Evolutionary conservation across 139 green algal species (phyloP).

Genomic region (Spirogloea muscicola): DNA sequence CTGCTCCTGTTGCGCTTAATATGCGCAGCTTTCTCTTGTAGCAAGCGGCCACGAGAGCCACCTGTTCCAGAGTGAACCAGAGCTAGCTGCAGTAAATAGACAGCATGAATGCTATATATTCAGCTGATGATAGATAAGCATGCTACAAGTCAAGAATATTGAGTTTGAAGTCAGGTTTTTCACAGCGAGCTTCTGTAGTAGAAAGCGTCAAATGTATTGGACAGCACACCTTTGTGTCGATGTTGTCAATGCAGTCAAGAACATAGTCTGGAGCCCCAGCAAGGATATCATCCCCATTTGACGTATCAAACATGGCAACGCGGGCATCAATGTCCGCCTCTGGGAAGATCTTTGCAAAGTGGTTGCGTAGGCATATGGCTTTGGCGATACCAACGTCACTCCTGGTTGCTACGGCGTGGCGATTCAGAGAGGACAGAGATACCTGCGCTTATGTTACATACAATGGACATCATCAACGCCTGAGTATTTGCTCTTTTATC

Average conservation of each 20-base stretch:
- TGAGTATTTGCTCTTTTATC: conserved; percentile 4
- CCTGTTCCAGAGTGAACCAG: conserved; percentile 2
- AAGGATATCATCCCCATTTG: conserved; percentile 72
- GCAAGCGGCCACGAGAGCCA: conserved; percentile 77
- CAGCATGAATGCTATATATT: too few relatives aligned
- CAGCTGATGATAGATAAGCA: too few relatives aligned
- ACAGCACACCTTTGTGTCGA: conserved; percentile 91
- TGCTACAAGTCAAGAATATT: too few relatives aligned
- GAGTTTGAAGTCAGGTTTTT: too few relatives aligned
- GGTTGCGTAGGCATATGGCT: conserved; percentile 60
- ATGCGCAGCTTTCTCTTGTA: conserved; percentile 67
- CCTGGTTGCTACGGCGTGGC: conserved; percentile 87
- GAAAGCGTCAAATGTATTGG: too few relatives aligned
- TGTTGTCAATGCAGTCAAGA: conserved; percentile 97
- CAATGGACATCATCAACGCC: neutral
- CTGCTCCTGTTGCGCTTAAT: conserved; percentile 75
- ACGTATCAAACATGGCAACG: conserved; percentile 77
- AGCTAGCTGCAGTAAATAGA: too few relatives aligned
- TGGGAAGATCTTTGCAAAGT: conserved; percentile 85
- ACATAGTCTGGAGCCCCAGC: conserved; percentile 78
- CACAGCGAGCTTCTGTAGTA: too few relatives aligned
- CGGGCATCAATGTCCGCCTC: conserved; percentile 66
- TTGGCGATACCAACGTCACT: conserved; percentile 90
- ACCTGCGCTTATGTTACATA: conserved; percentile 32
- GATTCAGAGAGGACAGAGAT: conserved; percentile 82